Evolutionary conservation across 768 basidiomycete genomes (phyloP), one percentile per base, ranked within the genome.

Genomic region (Tephrocybe rancida): DNA sequence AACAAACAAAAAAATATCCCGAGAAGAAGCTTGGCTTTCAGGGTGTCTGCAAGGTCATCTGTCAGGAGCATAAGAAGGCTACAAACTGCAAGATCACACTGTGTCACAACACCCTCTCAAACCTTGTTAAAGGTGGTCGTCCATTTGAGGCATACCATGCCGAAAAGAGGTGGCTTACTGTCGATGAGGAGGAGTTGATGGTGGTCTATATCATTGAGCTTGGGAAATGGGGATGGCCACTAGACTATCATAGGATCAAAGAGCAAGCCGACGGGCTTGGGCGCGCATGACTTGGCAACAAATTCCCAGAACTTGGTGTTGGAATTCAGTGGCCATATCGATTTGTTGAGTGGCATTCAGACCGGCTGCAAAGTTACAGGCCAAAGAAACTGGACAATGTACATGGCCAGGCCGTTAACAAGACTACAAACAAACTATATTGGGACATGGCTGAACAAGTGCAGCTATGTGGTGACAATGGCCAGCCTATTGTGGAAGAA

Each of bases 331-430:
- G 49, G 55, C 27, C 45, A 27, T 3, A 49, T 32, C 27, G 24
- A 4, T 56, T 56, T 18, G n/a, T 57, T 25, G 26, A 50, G 22
- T 52, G 32, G 27, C 50, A 57, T 42, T 27, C 19, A 14, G 46
- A 52, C n/a, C 10, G 48, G 29, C 55, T 76, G 1, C 59, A 64
- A 34, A 65, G 65, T 5, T 66, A 66, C 54, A 70, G 68, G 70
- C 63, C 65, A 46, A 66, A 64, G 32, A 59, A 68, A 5, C 65
- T 77, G 1, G 70, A 68, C 48, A 69, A 56, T 25, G 55, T 67
- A 50, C 49, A 64, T n/a, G 73, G 67, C 9, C 43, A 57, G 13
- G 58, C 62, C 9, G 57, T 71, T 11, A 73, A 72, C 57, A 67
- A 65, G 0, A 56, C 50, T 25, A 64, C 58, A 14, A 61, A 73